Conservation (phyloP, 2,329 filamentous ascomycete species). For the Botrytis cinerea region DNA sequence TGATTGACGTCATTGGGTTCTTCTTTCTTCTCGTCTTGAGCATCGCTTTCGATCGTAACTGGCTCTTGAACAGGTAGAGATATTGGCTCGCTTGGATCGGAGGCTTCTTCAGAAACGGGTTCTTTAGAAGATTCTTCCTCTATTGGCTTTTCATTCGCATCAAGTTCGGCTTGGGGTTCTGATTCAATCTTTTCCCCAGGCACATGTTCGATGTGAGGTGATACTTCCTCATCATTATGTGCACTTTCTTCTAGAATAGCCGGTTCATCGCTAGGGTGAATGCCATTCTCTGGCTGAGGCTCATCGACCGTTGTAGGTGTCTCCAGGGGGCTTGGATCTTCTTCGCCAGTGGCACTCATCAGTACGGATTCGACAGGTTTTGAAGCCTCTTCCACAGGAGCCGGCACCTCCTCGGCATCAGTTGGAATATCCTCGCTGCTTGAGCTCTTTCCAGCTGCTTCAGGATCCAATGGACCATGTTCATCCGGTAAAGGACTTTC, state of each 20-base stretch:
- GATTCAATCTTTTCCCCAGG: not conserved
- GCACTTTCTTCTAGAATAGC: not conserved
- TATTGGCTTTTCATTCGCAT: not conserved
- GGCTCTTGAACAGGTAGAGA: not conserved
- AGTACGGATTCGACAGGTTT: not conserved
- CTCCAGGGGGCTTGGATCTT: not conserved
- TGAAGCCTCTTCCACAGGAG: not conserved
- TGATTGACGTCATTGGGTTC: not conserved
- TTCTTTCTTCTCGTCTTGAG: slow-evolving; percentile 8
- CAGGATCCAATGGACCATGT: not conserved
- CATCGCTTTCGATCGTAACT: not conserved
- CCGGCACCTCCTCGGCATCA: not conserved
- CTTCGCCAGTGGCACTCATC: not conserved
- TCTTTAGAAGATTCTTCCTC: not conserved
- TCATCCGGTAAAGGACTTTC: not conserved
- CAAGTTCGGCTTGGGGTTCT: not conserved
- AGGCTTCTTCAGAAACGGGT: not conserved
- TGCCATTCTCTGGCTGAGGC: not conserved
- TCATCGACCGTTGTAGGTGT: not conserved
- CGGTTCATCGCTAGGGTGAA: not conserved
- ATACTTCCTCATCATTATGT: not conserved
- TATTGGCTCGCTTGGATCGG: not conserved
- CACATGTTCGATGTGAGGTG: not conserved
- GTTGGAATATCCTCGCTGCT: not conserved
- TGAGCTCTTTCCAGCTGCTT: not conserved